Evolutionary conservation across 345 rosid genomes (phyloP).

Genomic region (Euphorbia tirucalli): DNA sequence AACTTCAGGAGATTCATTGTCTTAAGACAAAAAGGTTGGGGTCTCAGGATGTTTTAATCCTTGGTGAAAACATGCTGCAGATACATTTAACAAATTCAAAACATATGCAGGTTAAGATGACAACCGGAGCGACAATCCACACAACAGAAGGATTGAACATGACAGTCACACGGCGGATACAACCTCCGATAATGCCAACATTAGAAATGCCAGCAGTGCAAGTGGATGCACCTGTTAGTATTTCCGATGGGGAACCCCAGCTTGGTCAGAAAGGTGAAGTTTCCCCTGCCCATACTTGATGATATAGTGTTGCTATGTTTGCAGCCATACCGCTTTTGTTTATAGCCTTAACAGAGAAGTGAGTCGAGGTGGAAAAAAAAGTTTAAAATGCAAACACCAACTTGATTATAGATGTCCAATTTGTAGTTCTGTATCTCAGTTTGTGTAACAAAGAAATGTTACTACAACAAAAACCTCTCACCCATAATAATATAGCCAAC

Average conservation of each 20-base stretch:
- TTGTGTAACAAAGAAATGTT: not conserved
- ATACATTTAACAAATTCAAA: not conserved
- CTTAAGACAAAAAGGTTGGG: too few relatives aligned
- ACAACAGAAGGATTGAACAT: conserved; percentile 75
- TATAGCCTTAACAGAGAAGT: not conserved
- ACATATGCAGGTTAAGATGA: conserved; percentile 68
- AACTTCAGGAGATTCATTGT: too few relatives aligned
- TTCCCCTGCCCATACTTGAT: conserved; percentile 45
- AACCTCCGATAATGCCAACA: conserved; percentile 46
- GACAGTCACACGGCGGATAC: conserved; percentile 58
- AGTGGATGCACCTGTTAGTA: conserved; percentile 23
- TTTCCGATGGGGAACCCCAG: conserved; percentile 24
- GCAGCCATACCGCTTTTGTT: too few relatives aligned
- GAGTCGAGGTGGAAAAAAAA: not conserved
- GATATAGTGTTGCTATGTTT: not conserved
- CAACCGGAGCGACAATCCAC: conserved; percentile 96
- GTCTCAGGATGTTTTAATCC: not conserved
- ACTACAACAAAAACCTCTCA: not conserved
- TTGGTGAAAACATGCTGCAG: not conserved
- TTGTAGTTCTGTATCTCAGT: not conserved
- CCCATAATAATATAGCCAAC: not conserved
- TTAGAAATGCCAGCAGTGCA: conserved; percentile 37
- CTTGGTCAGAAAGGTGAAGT: conserved; percentile 44
- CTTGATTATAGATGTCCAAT: not conserved
- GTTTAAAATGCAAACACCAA: not conserved